Base-by-base conservation (phyloP, 2,329 filamentous ascomycete species). In the Leptographium wingfieldii region DNA sequence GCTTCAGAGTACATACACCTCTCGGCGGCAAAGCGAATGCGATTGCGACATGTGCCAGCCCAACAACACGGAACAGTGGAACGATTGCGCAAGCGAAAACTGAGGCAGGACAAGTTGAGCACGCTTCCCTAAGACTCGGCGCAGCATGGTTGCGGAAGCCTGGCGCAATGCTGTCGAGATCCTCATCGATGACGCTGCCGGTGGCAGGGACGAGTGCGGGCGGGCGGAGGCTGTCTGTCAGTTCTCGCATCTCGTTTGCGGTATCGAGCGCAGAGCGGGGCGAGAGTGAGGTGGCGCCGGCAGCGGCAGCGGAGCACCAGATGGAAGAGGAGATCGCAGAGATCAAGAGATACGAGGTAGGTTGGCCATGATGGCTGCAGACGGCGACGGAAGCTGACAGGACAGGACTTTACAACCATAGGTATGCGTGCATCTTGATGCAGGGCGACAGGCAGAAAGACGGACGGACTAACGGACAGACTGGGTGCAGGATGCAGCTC, bases 381-480 rank as follows among this genome's bases (percentile, higher is more conserved):
- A 5, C 4, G 25, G 43, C 56, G 22, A 48, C 57, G 22, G 43
- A n/a, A 66, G 46, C 57, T 29, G 40, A 5, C 66, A 84, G 81
- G 94, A 99, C 66, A 84, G 81, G 94, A 99, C 74, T 99, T 99
- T 71, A 96, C 92, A 6, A 99, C 94, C 0, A 94, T 94, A 81
- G 84, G 84, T 86, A 77, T 67, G 71, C 52, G 49, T 19, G 16
- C 9, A 5, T 22, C 22, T 22, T 22, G 54, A 7, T 2, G 35
- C 11, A 2, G 35, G 11, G 14, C 1, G 35, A n/a, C 49, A 46
- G 14, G 11, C 54, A 49, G 57, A 67, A 69, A 22, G 22, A 22
- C 22, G 22, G 22, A 22, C 22, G 22, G 33, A 31, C 71, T 78
- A 68, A 77, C 66, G 56, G 35, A 76, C 79, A 83, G 94, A 99